Evolutionary conservation across 2,329 filamentous ascomycete species (phyloP).

Genomic region (Colletotrichum tabaci): DNA sequence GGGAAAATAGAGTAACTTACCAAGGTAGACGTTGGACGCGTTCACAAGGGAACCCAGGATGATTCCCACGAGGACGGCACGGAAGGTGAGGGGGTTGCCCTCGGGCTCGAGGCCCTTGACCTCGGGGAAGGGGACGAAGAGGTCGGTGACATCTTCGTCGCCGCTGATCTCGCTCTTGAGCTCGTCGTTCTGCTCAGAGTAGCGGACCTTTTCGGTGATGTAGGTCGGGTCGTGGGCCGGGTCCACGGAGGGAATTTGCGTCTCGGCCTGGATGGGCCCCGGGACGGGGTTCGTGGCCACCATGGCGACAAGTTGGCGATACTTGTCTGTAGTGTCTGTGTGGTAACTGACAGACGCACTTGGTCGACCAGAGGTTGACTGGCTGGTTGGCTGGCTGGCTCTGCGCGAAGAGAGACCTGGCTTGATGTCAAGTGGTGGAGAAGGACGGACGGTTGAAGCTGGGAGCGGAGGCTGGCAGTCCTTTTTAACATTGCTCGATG

Average conservation of each 20-base stretch:
- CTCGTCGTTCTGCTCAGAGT: slow-evolving; percentile 36
- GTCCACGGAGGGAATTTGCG: slow-evolving; percentile 27
- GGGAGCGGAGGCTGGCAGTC: not conserved
- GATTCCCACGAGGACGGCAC: slow-evolving; percentile 69
- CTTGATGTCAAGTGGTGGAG: slow-evolving; percentile 18
- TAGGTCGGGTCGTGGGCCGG: slow-evolving; percentile 25
- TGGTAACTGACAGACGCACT: not conserved
- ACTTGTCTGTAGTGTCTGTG: slow-evolving; percentile 9
- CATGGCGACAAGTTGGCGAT: slow-evolving; percentile 16
- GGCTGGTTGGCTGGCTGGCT: slow-evolving; percentile 33
- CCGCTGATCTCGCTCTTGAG: slow-evolving; percentile 42
- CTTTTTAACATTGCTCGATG: slow-evolving; percentile 9
- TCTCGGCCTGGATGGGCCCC: slow-evolving; percentile 35
- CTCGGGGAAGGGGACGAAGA: slow-evolving; percentile 59
- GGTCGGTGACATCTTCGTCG: slow-evolving; percentile 52
- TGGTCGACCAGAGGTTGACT: slow-evolving; percentile 19
- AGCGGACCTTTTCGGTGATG: slow-evolving; percentile 30
- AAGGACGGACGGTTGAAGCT: not conserved
- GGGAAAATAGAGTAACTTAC: slow-evolving; percentile 48
- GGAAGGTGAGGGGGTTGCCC: slow-evolving; percentile 65
- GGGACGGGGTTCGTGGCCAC: slow-evolving; percentile 23
- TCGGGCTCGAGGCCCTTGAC: slow-evolving; percentile 60
- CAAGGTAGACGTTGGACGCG: slow-evolving; percentile 74
- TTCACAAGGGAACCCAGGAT: slow-evolving; percentile 72
- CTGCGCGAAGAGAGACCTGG: slow-evolving; percentile 22